phyloP scores from a whole-genome alignment of 768 basidiomycete species.

The Boletus bicolor region DNA sequence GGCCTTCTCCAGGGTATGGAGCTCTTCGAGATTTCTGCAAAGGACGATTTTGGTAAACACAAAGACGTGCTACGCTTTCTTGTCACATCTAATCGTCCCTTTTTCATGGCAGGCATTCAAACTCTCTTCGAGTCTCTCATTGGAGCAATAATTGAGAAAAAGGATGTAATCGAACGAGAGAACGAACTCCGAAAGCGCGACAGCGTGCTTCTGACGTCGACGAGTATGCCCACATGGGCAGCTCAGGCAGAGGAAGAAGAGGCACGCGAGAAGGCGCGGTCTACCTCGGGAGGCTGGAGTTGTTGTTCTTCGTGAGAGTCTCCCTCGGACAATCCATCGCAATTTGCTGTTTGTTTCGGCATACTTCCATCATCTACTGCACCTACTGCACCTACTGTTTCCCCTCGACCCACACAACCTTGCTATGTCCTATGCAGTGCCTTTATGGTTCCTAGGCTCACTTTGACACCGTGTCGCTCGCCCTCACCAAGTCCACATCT shows the following conservation, averaged over 20 bases:
- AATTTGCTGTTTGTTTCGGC: conserved; percentile 13
- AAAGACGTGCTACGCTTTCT: neutral
- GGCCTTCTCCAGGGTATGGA: conserved; percentile 81
- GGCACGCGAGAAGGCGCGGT: conserved; percentile 51
- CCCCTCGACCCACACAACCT: conserved; percentile 17
- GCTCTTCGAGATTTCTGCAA: conserved; percentile 88
- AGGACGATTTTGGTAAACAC: conserved; percentile 70
- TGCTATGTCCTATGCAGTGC: conserved; percentile 30
- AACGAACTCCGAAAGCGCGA: conserved; percentile 78
- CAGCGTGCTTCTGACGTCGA: conserved; percentile 71
- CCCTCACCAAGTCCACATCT: conserved; percentile 10
- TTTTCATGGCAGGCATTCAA: conserved; percentile 59
- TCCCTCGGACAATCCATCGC: conserved; percentile 7
- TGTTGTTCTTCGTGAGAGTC: conserved; percentile 55
- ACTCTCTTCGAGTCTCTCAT: conserved; percentile 79
- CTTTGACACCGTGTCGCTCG: conserved; percentile 23
- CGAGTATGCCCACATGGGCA: conserved; percentile 67
- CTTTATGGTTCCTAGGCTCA: conserved; percentile 22
- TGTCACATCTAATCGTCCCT: conserved; percentile 13
- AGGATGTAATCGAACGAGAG: conserved; percentile 77
- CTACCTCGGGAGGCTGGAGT: conserved; percentile 54
- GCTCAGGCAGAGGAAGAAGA: conserved; percentile 81
- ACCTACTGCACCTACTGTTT: conserved; percentile 7
- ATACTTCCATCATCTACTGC: conserved; percentile 22
- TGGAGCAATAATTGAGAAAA: conserved; percentile 70